Conservation (phyloP, 768 basidiomycete species). For the Podaxis sp. region DNA sequence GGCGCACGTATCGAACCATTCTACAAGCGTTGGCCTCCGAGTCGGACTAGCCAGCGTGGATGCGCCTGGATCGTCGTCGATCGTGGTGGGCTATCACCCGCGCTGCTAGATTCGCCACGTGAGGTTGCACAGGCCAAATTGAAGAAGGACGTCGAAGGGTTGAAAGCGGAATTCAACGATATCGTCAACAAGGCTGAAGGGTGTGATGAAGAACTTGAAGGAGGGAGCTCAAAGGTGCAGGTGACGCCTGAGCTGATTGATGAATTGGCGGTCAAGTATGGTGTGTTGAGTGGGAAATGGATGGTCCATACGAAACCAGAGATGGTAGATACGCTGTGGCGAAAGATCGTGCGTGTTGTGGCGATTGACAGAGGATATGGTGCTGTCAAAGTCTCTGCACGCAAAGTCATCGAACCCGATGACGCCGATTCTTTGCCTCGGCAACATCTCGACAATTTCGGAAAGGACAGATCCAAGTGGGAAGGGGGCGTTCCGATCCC, state of each 20-base stretch:
- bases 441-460: not conserved
- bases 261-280: conserved; percentile 29
- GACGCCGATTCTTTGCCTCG: not conserved
- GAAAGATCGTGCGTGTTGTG: conserved; percentile 28
- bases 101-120: conserved; percentile 9
- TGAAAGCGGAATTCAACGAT: conserved; percentile 18
- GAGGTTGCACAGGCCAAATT: not conserved
- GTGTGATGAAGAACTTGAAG: not conserved
- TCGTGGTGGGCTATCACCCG: conserved; percentile 19
- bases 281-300: conserved; percentile 36
- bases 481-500: conserved; percentile 6
- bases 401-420: conserved; percentile 18
- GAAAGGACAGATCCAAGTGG: not conserved
- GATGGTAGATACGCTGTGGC: conserved; percentile 35
- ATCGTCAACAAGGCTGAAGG: conserved; percentile 19
- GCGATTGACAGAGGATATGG: conserved; percentile 27
- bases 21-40: conserved; percentile 36
- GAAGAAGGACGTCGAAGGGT: conserved; percentile 14
- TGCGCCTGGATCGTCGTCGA: conserved; percentile 36
- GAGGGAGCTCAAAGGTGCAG: not conserved
- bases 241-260: conserved; percentile 33
- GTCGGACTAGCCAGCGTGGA: conserved; percentile 28
- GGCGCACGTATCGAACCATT: conserved; percentile 25
- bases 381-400: conserved; percentile 34
- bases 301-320: conserved; percentile 31